A percentile compares a stretch with the other conserved stretches of the same genome.
Evolutionary conservation across 2,329 filamentous ascomycete species (phyloP).

Genomic region (Trichoderma hamatum): DNA sequence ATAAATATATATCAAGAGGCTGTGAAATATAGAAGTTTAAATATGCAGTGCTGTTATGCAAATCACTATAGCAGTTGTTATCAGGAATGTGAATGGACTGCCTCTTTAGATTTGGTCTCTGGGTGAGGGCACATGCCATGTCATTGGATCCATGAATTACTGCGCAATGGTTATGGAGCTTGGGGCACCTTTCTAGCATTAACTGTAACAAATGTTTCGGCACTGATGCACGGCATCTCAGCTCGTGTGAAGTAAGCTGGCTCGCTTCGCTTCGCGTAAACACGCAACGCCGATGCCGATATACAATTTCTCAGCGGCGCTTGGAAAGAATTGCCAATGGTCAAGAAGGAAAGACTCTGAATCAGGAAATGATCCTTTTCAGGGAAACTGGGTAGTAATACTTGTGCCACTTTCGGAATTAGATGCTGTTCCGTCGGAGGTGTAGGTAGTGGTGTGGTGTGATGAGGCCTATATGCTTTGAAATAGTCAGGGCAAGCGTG

Average conservation of each 20-base stretch:
- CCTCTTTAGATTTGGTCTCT: no score
- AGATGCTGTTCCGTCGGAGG: neutral
- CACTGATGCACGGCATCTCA: neutral
- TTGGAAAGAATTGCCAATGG: neutral
- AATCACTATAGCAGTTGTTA: no score
- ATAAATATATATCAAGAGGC: no score
- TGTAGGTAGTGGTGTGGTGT: neutral
- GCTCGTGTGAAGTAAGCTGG: neutral
- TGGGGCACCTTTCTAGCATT: neutral
- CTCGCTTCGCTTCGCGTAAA: neutral
- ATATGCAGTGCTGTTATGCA: no score
- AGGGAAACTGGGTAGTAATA: neutral
- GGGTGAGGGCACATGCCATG: no score
- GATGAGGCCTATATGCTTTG: neutral
- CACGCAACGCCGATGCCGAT: neutral
- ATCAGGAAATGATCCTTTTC: neutral
- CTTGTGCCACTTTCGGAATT: neutral
- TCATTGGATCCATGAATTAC: no score
- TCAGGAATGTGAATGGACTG: no score
- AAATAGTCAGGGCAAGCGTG: neutral
- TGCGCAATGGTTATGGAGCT: neutral
- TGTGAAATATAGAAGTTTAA: no score
- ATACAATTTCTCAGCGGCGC: neutral
- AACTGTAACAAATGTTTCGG: neutral
- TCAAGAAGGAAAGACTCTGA: neutral